Evolutionary conservation across 2,329 filamentous ascomycete species (phyloP).

Genomic region (Zymoseptoria pseudotritici): DNA sequence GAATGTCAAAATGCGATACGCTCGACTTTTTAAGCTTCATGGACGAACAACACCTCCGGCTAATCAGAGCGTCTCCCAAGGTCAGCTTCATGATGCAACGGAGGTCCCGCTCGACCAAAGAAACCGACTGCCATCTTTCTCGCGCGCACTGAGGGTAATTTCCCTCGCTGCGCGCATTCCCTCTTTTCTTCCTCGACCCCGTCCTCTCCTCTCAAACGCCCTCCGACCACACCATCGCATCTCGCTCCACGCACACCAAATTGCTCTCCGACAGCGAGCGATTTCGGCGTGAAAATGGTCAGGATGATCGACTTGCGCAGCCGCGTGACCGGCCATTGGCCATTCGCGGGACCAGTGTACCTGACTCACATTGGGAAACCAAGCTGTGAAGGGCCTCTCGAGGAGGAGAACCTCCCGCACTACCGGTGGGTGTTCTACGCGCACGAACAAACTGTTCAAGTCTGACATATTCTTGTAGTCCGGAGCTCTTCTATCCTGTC

Average conservation of each 20-base stretch:
- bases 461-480: background rate
- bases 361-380: background rate
- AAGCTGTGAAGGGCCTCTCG: background rate
- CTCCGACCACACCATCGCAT: background rate
- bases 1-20: background rate
- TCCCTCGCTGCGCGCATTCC: background rate
- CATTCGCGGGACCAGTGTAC: background rate
- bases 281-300: background rate
- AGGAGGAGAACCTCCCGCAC: background rate
- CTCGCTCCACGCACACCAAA: background rate
- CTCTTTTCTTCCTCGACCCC: background rate
- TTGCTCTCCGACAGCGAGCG: background rate
- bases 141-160: background rate
- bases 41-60: background rate
- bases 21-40: background rate
- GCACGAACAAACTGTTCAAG: background rate
- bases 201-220: background rate
- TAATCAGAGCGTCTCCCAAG: background rate
- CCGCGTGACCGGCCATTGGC: background rate
- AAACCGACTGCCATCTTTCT: background rate
- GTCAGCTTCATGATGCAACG: background rate
- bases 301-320: background rate
- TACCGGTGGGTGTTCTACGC: background rate
- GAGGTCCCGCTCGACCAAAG: background rate
- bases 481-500: slow-evolving; percentile 30